These are phyloP conservation scores for Globisporangium heterothallicum DNA, from an alignment of 352 stramenopile genomes.

Conservation along the genomic window DNA sequence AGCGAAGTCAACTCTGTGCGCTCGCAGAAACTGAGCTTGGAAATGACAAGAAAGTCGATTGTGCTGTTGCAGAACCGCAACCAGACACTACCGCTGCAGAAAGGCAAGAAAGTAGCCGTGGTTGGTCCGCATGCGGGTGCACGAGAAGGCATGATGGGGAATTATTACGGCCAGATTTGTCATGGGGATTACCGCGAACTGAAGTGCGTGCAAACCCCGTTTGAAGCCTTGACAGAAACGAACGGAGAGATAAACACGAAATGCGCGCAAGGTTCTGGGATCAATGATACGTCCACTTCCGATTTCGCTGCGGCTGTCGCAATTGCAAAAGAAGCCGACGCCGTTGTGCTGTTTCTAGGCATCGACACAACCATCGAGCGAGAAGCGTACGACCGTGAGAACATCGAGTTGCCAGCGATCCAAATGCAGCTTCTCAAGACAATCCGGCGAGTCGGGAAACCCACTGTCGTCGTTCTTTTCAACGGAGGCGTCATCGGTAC, in stretches of 20 bases:
- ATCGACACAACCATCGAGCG: conserved; percentile 79
- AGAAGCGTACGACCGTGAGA: conserved; percentile 69
- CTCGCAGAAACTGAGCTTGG: conserved; percentile 58
- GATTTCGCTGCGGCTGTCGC: conserved; percentile 48
- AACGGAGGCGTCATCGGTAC: conserved; percentile 81
- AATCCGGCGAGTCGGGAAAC: conserved; percentile 51
- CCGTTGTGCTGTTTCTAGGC: conserved; percentile 76
- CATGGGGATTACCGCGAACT: conserved; percentile 66
- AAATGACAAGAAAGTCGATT: conserved; percentile 84
- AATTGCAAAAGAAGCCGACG: conserved; percentile 30
- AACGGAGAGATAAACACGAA: conserved; percentile 40
- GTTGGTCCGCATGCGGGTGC: conserved; percentile 77
- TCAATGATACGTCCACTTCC: conserved; percentile 59
- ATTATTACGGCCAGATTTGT: conserved; percentile 86
- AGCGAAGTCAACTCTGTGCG: conserved; percentile 67
- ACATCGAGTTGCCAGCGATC: conserved; percentile 59
- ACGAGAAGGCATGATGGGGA: conserved; percentile 61
- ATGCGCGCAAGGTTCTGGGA: conserved; percentile 35
- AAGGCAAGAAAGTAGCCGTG: conserved; percentile 49
- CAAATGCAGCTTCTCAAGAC: conserved; percentile 73
- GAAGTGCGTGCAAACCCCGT: conserved; percentile 59
- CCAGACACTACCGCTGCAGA: conserved; percentile 54
- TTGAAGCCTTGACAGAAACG: conserved; percentile 49
- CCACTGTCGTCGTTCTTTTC: conserved; percentile 83
- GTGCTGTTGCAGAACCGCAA: conserved; percentile 91